Evolutionary conservation across 2,329 filamentous ascomycete species (phyloP), one percentile per base, ranked within the genome.

Genomic region (Fusarium dlaminii): DNA sequence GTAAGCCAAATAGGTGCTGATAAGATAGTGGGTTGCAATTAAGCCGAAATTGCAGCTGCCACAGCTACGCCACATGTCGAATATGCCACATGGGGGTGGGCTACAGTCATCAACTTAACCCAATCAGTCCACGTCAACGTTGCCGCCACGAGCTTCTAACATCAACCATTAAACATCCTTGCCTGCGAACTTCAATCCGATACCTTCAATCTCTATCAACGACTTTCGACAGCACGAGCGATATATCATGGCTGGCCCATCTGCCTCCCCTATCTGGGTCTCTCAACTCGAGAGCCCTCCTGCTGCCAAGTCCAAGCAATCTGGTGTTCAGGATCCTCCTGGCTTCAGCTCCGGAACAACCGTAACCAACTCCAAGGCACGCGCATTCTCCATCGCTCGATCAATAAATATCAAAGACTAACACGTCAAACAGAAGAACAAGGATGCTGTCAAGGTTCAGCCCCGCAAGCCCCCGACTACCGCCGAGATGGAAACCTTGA

Each of bases 401-500:
- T 32, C 61, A 40, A 34, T 34, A 54, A 30, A 13, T 10, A 42
- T 17, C 10, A 37, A 17, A 20, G 48, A 40, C 66, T 76, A 48
- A 79, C 59, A 32, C 1, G 8, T n/a, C 6, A 29, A 24, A 27
- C 43, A 88, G 86, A 88, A 88, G 75, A 84, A 87, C 76, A 85
- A 87, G 34, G 88, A 88, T 71, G 86, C 88, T 63, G 69, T 82
- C 68, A 88, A 87, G 75, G 64, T 78, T 49, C 84, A 86, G 74
- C 87, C 82, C 66, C 90, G 92, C 76, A 90, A 92, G 78, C 86
- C 92, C 68, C 92, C 93, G 37, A 92, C 93, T 3, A 83, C 92
- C 75, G 93, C 93, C 79, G 95, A 98, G 84, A 98, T 95, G 88
- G 96, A 98, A 82, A 95, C 93, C 29, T 87, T 99, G 73, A 98